Percentiles rank a stretch among this genome's conserved stretches.
These are phyloP conservation scores for Blepharisma undulans DNA, from an alignment of 169 alveolate species.

Conservation along the genomic window DNA sequence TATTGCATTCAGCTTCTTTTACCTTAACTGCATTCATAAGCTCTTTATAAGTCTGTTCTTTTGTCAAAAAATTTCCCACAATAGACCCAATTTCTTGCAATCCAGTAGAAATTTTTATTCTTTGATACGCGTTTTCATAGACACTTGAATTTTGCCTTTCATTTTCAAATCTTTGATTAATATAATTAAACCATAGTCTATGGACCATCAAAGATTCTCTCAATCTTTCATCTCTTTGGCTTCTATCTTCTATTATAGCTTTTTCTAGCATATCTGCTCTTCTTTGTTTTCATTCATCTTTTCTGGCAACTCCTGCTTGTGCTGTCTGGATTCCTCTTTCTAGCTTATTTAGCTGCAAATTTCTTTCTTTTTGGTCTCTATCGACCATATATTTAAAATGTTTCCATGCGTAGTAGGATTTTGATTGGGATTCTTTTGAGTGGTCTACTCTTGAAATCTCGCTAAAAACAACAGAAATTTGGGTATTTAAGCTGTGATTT, in stretches of 20 bases:
- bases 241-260: conserved; percentile 63
- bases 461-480: conserved; percentile 8
- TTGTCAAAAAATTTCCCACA: conserved; percentile 60
- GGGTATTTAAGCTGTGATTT: conserved; percentile 37
- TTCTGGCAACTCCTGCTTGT: conserved; percentile 42
- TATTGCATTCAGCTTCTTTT: conserved; percentile 31
- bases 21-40: conserved; percentile 52
- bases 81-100: conserved; percentile 54
- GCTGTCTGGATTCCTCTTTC: conserved; percentile 45
- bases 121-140: conserved; percentile 66
- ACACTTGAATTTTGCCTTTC: conserved; percentile 35
- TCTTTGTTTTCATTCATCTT: conserved; percentile 51
- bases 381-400: conserved; percentile 42
- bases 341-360: conserved; percentile 48
- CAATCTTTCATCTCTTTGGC: conserved; percentile 41
- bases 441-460: conserved; percentile 44
- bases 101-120: conserved; percentile 62
- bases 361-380: conserved; percentile 52
- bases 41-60: conserved; percentile 59
- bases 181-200: conserved; percentile 49
- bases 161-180: conserved; percentile 43
- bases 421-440: conserved; percentile 44
- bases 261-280: conserved; percentile 49
- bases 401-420: conserved; percentile 43
- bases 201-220: conserved; percentile 51